A percentile compares a stretch with the other conserved stretches of the same genome.
These are phyloP conservation scores for Lasiosphaeria ovina DNA, from an alignment of 495 filamentous ascomycete genomes.

Conservation along the genomic window DNA sequence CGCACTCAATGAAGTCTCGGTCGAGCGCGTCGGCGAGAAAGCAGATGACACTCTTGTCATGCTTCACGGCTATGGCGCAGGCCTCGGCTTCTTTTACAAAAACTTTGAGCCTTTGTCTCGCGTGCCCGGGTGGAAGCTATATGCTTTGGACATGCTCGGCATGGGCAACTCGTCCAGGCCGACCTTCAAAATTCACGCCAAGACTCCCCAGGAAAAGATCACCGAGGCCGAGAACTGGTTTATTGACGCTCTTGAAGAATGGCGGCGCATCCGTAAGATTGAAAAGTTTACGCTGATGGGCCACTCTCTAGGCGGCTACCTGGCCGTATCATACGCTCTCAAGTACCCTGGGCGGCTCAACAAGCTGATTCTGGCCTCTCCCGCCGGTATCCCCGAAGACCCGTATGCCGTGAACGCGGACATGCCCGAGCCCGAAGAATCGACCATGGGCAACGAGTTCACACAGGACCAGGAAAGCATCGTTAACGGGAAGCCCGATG, in stretches of 20 bases:
- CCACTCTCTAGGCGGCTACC: slow-evolving; percentile 90
- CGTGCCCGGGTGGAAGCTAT: slow-evolving; percentile 79
- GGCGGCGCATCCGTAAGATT: slow-evolving; percentile 82
- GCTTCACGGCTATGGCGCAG: slow-evolving; percentile 95
- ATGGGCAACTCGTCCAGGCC: slow-evolving; percentile 91
- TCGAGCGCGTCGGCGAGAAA: slow-evolving; percentile 78
- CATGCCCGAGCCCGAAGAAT: slow-evolving; percentile 72
- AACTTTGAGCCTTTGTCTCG: slow-evolving; percentile 88
- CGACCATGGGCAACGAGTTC: slow-evolving; percentile 69
- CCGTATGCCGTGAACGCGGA: slow-evolving; percentile 82
- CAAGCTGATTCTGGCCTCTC: slow-evolving; percentile 91
- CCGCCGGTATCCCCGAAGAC: slow-evolving; percentile 93
- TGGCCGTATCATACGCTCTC: slow-evolving; percentile 89
- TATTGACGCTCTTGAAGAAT: slow-evolving; percentile 93
- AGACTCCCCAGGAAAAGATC: slow-evolving; percentile 77
- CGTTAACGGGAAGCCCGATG: slow-evolving; percentile 28
- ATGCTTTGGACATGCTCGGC: slow-evolving; percentile 86
- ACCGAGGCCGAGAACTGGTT: slow-evolving; percentile 94
- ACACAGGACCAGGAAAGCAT: slow-evolving; percentile 69
- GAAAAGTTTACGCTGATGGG: slow-evolving; percentile 91
- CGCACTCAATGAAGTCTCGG: slow-evolving; percentile 86
- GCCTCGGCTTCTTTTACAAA: slow-evolving; percentile 95
- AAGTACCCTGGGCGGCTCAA: slow-evolving; percentile 94
- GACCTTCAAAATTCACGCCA: slow-evolving; percentile 76
- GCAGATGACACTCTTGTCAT: slow-evolving; percentile 87